phyloP scores from a whole-genome alignment of 2,329 filamentous ascomycete species.

The Colletotrichum somersetense region DNA sequence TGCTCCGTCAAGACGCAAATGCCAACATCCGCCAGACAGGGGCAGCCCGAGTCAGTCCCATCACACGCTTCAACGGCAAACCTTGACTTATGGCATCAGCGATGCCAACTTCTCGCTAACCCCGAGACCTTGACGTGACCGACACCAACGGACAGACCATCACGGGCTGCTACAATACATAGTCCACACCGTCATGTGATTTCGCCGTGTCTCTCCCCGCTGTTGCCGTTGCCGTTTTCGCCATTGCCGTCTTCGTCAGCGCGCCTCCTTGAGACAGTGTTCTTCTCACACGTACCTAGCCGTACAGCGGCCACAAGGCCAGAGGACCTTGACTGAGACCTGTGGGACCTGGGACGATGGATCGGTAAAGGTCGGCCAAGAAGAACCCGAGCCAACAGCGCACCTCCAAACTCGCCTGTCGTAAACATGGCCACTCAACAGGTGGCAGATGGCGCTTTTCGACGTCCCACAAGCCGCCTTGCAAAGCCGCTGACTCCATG shows the following conservation, averaged over 20 bases:
- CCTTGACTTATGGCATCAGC: constrained; percentile 29
- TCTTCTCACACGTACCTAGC: constrained; percentile 2
- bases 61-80: constrained; percentile 20
- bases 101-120: constrained; percentile 21
- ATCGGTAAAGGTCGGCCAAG: constrained; percentile 3
- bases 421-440: constrained; percentile 24
- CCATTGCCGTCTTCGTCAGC: background rate
- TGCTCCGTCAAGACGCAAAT: constrained; percentile 18
- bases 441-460: background rate
- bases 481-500: constrained; percentile 18
- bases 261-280: background rate
- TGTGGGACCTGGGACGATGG: constrained; percentile 17
- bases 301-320: background rate
- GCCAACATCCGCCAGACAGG: constrained; percentile 11
- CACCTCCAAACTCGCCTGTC: constrained; percentile 7
- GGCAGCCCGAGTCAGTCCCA: constrained; percentile 33
- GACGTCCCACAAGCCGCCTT: constrained; percentile 1
- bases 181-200: background rate
- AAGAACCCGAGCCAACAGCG: constrained; percentile 35
- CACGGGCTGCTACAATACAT: constrained; percentile 2
- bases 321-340: constrained; percentile 11
- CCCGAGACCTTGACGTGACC: constrained; percentile 11
- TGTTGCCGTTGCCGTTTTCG: too few species aligned
- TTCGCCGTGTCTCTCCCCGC: background rate
- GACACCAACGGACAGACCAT: constrained; percentile 15